Base-by-base conservation (phyloP, 2,329 filamentous ascomycete species). In the Fusarium falciforme region DNA sequence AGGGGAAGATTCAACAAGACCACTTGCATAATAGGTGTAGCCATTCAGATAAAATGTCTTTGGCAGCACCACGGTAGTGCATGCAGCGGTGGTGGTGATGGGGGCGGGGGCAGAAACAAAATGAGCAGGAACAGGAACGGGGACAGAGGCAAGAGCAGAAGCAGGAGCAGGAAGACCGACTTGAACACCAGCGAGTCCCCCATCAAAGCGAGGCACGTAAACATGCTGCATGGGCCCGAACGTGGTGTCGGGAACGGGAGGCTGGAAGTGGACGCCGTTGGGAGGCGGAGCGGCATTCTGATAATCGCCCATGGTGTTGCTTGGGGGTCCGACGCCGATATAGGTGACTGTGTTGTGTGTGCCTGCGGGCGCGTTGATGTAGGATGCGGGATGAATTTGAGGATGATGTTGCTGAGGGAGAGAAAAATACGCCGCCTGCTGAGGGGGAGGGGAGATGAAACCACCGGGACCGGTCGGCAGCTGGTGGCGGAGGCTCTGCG, bases 161-260 rank as follows among this genome's bases (percentile, higher is more conserved):
- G 70, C 66, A 75, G 76, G 71, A 72, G 61, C 27, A 64, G 79
- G 78, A 65, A 75, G 66, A 82, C 79, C 78, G 76, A 84, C 80
- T 80, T 79, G 79, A 77, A 76, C 68, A 75, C 79, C 74, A 71
- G 79, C 71, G 44, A 78, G 60, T 31, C 78, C 79, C 49, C 77
- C 79, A 75, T 90, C 89, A 74, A 83, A 84, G 49, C 88, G 88
- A 71, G 90, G 89, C 61, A 88, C 81, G 74, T 90, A 91, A 22
- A 85, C 84, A 72, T 91, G 89, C 31, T 84, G 77, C 66, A 88
- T 87, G 2, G 88, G 86, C 5, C 89, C 90, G 77, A 86, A 84
- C 49, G 86, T 87, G 17, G 89, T 90, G 73, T 90, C 88, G 5
- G 89, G 88, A 17, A 89, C 88, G 31, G 87, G 89, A 1, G 89